Percentiles rank a stretch among this genome's conserved stretches.
phyloP scores from a whole-genome alignment of 352 stramenopile species.

The Pythium graminicola region DNA sequence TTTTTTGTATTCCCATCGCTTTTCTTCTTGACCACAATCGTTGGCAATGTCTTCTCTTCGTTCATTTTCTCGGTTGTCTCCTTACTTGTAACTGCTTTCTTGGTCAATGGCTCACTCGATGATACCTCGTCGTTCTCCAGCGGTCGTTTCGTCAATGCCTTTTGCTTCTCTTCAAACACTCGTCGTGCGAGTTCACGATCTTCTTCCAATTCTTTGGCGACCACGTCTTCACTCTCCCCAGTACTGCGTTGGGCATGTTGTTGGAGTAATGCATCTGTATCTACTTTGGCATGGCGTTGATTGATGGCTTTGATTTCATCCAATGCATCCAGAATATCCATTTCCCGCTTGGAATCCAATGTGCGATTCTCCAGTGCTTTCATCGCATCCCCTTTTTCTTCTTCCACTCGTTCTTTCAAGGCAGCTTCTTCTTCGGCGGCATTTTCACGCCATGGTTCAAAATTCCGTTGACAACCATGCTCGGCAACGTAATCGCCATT shows the following conservation, averaged over 20 bases:
- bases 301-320: conserved; percentile 99
- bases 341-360: conserved; percentile 97
- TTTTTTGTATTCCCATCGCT: conserved; percentile 26
- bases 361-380: conserved; percentile 98
- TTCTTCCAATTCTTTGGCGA: conserved; percentile 42
- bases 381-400: conserved; percentile 96
- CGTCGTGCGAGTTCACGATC: conserved; percentile 41
- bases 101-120: background rate
- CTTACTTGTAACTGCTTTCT: conserved; percentile 15
- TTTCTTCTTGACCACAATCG: conserved; percentile 27
- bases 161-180: conserved; percentile 43
- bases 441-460: conserved; percentile 94
- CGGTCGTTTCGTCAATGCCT: conserved; percentile 31
- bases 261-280: conserved; percentile 72
- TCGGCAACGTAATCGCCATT: conserved; percentile 98
- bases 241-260: conserved; percentile 28
- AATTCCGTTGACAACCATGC: conserved; percentile 94
- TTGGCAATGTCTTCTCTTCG: conserved; percentile 15
- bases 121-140: conserved; percentile 9
- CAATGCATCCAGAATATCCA: conserved; percentile 98
- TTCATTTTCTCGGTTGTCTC: conserved; percentile 11
- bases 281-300: conserved; percentile 88
- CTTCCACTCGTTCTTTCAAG: conserved; percentile 72
- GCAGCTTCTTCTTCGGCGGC: conserved; percentile 64
- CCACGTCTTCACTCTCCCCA: conserved; percentile 34